These are phyloP conservation scores for Ophiostoma australiae DNA, from an alignment of 2,329 filamentous ascomycete species.

Conservation along the genomic window DNA sequence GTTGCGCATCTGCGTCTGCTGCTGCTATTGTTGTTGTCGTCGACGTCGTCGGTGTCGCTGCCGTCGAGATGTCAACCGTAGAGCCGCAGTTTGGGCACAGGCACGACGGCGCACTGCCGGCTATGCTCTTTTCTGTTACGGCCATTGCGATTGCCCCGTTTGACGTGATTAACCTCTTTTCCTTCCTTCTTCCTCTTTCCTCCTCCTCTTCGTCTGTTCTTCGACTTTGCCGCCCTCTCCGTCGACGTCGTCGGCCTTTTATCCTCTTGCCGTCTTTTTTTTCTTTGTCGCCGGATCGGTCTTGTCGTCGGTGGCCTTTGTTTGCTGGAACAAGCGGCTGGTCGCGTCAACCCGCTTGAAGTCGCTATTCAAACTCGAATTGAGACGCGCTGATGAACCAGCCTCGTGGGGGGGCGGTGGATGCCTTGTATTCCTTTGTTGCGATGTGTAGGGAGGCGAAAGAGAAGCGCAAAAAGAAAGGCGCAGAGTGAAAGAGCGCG, in stretches of 20 bases:
- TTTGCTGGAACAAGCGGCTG: not conserved
- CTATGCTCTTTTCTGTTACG: not conserved
- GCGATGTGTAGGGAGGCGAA: not conserved
- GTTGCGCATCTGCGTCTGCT: conserved; percentile 32
- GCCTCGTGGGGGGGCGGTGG: not conserved
- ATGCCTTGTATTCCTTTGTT: not conserved
- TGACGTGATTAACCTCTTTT: not conserved
- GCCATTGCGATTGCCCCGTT: conserved; percentile 8
- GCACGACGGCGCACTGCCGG: conserved; percentile 16
- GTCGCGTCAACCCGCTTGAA: not conserved
- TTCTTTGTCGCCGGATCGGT: conserved; percentile 8
- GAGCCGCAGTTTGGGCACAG: conserved; percentile 27
- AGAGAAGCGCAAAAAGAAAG: not conserved
- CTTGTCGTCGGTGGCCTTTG: not conserved
- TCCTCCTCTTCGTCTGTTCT: not conserved
- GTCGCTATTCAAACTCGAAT: conserved; percentile 3
- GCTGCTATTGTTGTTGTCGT: not conserved
- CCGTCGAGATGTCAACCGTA: conserved; percentile 1
- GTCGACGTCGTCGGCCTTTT: not conserved
- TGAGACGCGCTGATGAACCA: not conserved
- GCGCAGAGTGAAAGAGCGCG: not conserved
- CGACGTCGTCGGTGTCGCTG: too few relatives aligned
- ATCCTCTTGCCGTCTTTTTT: not conserved
- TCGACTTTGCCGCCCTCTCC: not conserved
- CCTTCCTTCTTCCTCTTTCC: not conserved